A percentile compares a stretch with the other conserved stretches of the same genome.
Evolutionary conservation across 305 asterid genomes (phyloP).

Genomic region (Euphrasia arctica): DNA sequence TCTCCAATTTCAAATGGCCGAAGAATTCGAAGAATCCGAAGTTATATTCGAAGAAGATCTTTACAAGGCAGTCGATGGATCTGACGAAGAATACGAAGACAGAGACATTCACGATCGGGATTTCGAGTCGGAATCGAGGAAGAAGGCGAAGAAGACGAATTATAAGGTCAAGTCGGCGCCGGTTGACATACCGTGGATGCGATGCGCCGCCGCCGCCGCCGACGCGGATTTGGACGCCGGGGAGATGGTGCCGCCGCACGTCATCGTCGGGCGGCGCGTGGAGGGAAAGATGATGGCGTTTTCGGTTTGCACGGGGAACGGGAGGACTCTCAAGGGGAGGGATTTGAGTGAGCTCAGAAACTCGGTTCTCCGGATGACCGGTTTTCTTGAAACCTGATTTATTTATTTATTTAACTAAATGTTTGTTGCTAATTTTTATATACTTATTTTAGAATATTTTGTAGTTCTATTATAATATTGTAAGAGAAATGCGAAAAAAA

Average conservation of each 20-base stretch:
- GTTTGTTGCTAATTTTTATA: background rate
- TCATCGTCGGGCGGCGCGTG: conserved; percentile 17
- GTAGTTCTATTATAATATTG: too few species aligned
- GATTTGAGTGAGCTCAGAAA: conserved; percentile 7
- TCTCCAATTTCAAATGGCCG: conserved; percentile 32
- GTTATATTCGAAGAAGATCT: conserved; percentile 33
- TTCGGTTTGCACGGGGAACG: conserved; percentile 10
- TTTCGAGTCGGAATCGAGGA: background rate
- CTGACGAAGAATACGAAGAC: background rate
- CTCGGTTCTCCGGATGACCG: conserved; percentile 16
- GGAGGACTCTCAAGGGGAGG: conserved; percentile 13
- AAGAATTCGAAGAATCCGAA: conserved; percentile 50
- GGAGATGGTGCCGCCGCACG: conserved; percentile 15
- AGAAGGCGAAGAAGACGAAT: conserved; percentile 17
- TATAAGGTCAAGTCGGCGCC: conserved; percentile 30
- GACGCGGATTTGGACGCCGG: conserved; percentile 30
- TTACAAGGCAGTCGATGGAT: background rate
- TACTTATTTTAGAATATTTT: too few species aligned
- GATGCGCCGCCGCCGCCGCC: conserved; percentile 26
- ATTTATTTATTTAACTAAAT: background rate
- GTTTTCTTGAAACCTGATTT: conserved; percentile 8
- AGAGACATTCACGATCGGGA: background rate
- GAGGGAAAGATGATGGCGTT: conserved; percentile 17
- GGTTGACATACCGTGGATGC: conserved; percentile 49
- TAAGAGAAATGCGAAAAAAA: too few species aligned